Percentiles rank a stretch among this genome's conserved stretches.
phyloP scores from a whole-genome alignment of 176 grass and related monocot species.

The Chloris gayana region DNA sequence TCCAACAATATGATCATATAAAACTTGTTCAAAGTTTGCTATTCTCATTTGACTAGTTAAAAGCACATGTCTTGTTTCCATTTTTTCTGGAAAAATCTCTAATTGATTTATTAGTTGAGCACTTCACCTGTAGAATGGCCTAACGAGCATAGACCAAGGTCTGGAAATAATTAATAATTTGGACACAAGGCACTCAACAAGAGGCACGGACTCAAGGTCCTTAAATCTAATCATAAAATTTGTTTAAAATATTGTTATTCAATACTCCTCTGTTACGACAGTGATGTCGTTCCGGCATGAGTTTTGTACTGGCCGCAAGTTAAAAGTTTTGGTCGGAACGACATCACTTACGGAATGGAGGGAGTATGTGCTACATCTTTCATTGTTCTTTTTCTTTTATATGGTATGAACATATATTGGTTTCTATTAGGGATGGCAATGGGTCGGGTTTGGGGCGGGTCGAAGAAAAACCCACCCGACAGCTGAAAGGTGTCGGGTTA shows the following conservation, averaged over 20 bases:
- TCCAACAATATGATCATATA: constrained; percentile 11
- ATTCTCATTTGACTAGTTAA: not conserved
- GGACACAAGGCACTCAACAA: not conserved
- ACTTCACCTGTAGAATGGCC: not conserved
- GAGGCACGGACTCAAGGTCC: not conserved
- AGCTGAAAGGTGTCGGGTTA: too few relatives aligned
- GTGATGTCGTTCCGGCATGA: too few relatives aligned
- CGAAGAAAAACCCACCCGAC: too few relatives aligned
- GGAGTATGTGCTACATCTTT: not conserved
- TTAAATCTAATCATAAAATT: not conserved
- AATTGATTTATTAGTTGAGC: not conserved
- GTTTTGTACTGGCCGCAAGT: too few relatives aligned
- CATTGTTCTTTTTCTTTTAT: constrained; percentile 5
- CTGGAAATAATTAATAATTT: constrained; percentile 2
- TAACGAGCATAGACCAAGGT: not conserved
- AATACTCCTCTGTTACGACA: too few relatives aligned
- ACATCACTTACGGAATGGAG: too few relatives aligned
- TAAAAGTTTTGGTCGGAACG: too few relatives aligned
- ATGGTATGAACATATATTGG: not conserved
- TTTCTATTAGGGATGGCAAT: too few relatives aligned
- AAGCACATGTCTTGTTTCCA: not conserved
- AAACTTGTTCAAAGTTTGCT: not conserved
- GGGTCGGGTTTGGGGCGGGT: too few relatives aligned
- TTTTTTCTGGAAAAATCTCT: not conserved
- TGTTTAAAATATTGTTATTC: not conserved